These are phyloP conservation scores for Solanum piurae DNA, from an alignment of 257 asterid species.

Conservation along the genomic window DNA sequence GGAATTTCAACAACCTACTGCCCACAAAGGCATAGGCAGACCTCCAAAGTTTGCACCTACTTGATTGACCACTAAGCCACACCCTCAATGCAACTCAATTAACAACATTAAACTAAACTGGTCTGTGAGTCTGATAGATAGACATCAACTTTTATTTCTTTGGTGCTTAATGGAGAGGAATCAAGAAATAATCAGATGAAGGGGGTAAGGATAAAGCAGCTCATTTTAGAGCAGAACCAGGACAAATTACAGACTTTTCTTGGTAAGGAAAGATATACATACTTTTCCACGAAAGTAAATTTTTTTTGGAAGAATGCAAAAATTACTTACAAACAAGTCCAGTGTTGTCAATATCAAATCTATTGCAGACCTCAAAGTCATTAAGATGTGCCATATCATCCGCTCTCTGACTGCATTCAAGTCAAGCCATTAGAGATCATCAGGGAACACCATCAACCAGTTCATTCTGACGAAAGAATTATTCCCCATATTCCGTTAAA, in stretches of 20 bases:
- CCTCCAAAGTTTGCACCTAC: background rate
- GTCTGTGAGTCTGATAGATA: background rate
- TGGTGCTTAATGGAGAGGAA: background rate
- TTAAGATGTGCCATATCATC: conserved; percentile 51
- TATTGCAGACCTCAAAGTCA: conserved; percentile 69
- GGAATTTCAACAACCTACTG: background rate
- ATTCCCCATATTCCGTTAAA: background rate
- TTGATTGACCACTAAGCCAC: background rate
- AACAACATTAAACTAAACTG: background rate
- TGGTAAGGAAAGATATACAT: background rate
- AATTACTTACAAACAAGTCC: conserved; percentile 68
- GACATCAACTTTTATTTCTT: background rate
- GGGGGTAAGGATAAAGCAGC: background rate
- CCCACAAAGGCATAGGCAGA: background rate
- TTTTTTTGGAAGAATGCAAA: background rate
- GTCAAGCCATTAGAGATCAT: conserved; percentile 6
- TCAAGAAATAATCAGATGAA: background rate
- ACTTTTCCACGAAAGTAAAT: background rate
- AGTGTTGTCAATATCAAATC: conserved; percentile 66
- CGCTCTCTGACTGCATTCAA: conserved; percentile 71
- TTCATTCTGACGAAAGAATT: background rate
- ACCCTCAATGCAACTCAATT: background rate
- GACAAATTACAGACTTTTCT: background rate
- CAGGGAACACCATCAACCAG: background rate
- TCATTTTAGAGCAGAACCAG: background rate